Base-by-base conservation (phyloP, 1,284 basidiomycete genomes). In the Papiliotrema flavescens region DNA sequence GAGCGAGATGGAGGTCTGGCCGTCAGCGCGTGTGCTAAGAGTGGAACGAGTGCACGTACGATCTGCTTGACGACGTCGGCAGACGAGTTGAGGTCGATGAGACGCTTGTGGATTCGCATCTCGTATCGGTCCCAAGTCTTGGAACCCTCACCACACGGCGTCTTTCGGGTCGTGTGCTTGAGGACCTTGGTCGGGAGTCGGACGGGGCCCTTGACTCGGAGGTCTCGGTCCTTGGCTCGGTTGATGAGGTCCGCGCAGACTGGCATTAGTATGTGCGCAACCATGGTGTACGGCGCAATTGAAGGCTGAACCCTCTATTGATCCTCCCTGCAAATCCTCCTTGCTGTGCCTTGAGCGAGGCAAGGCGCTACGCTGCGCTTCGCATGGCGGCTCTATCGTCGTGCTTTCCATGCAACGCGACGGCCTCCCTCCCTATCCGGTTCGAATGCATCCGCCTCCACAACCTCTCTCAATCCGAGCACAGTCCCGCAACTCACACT, bases 81-180 rank as follows among this genome's bases (percentile, higher is more conserved):
- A 61, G 95, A 95, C 58, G 94, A 94, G 83, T 95, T 92, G 64
- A 99, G 83, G 84, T 99, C 96, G 76, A 99, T 98, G 78, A 98
- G 85, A 74, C 96, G 90, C 84, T 99, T 99, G 88, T 99, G 95
- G 69, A 99, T 85, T 83, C 94, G 93, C 82, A 99, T 87, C 82
- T 99, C 95, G 81, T 94, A 98, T 74, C 90, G 87, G 81, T 98
- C 96, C 96, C 96, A 99, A 76, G 96, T 99, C 88, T 99, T 98
- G 75, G 91, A 95, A 84, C 96, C 96, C 82, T 98, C 96, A 94
- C 96, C 96, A 78, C 96, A 96, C 80, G 94, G 76, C 91, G 92
- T 93, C 80, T 97, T 97, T 76, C 96, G 90, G 80, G 93, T 98
- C 79, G 94, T 97, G 83, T 98, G 94, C 80, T 90, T 90, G 73